phyloP scores from a whole-genome alignment of 2,329 filamentous ascomycete genomes.

The Sphaerulina populicola region DNA sequence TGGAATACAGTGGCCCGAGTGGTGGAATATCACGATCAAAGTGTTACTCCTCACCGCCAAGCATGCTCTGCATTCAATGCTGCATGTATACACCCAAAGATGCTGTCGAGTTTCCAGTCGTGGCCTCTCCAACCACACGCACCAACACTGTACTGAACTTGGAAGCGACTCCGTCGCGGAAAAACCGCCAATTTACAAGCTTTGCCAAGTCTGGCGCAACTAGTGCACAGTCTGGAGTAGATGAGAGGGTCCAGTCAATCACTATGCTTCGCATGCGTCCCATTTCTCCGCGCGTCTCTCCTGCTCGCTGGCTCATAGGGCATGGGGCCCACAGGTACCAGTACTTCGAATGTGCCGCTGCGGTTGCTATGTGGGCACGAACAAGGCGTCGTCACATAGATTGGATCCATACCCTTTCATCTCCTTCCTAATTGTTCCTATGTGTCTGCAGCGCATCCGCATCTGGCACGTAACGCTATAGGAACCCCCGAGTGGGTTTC shows the following conservation, averaged over 20 bases:
- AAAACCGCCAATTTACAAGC: neutral
- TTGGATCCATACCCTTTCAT: constrained; percentile 3
- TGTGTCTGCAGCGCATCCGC: neutral
- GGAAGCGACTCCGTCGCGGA: neutral
- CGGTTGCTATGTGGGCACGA: neutral
- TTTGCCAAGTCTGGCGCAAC: constrained; percentile 1
- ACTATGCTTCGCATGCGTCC: neutral
- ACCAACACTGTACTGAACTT: neutral
- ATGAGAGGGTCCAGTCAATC: neutral
- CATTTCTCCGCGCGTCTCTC: neutral
- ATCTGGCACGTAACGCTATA: neutral
- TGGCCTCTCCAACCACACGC: no score
- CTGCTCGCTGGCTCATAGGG: neutral
- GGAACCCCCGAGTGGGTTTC: neutral
- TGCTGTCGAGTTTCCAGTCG: no score
- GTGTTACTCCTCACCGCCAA: no score
- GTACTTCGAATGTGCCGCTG: neutral
- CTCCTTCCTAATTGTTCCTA: neutral
- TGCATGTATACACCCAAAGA: no score
- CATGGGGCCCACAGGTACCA: neutral
- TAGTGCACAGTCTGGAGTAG: neutral
- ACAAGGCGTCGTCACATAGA: neutral
- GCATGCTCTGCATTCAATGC: no score
- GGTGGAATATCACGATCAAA: no score
- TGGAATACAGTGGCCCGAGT: no score